phyloP scores from a whole-genome alignment of 352 stramenopile species.

The Pythium chondricola region DNA sequence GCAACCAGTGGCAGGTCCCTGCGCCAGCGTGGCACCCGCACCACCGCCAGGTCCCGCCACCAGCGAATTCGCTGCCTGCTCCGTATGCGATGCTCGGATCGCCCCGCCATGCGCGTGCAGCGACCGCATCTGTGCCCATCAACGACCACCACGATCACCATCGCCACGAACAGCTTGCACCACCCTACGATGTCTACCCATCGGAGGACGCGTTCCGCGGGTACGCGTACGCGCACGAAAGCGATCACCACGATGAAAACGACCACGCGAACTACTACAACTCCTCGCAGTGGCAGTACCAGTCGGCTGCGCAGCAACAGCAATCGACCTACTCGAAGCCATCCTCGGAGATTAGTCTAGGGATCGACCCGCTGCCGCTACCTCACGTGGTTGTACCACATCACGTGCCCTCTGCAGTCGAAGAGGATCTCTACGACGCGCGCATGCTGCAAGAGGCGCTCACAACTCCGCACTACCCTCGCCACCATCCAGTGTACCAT shows the following conservation, averaged over 20 bases:
- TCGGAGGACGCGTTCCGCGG: background rate
- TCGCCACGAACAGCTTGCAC: slow-evolving; percentile 4
- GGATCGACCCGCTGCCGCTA: slow-evolving; percentile 16
- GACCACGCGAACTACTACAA: slow-evolving; percentile 8
- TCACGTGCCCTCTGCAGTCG: slow-evolving; percentile 6
- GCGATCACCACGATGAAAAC: background rate
- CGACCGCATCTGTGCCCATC: slow-evolving; percentile 1
- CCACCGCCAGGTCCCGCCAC: slow-evolving; percentile 5
- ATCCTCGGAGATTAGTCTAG: slow-evolving; percentile 9
- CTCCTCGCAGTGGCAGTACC: slow-evolving; percentile 1
- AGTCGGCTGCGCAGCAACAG: background rate
- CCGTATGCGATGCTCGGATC: slow-evolving; percentile 6
- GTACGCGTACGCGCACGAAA: slow-evolving; percentile 2
- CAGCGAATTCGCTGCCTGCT: slow-evolving; percentile 1
- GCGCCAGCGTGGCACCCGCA: slow-evolving; percentile 11
- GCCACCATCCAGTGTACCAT: background rate
- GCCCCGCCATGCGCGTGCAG: too few species aligned
- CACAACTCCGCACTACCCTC: slow-evolving; percentile 14
- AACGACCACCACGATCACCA: slow-evolving; percentile 3
- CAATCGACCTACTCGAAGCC: slow-evolving; percentile 5
- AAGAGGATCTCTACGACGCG: slow-evolving; percentile 27
- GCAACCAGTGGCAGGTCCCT: slow-evolving; percentile 17
- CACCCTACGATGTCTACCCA: background rate
- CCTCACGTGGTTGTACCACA: slow-evolving; percentile 11
- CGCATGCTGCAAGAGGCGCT: slow-evolving; percentile 32